Conservation (phyloP, 2,329 filamentous ascomycete species). For the Apiospora koreana region DNA sequence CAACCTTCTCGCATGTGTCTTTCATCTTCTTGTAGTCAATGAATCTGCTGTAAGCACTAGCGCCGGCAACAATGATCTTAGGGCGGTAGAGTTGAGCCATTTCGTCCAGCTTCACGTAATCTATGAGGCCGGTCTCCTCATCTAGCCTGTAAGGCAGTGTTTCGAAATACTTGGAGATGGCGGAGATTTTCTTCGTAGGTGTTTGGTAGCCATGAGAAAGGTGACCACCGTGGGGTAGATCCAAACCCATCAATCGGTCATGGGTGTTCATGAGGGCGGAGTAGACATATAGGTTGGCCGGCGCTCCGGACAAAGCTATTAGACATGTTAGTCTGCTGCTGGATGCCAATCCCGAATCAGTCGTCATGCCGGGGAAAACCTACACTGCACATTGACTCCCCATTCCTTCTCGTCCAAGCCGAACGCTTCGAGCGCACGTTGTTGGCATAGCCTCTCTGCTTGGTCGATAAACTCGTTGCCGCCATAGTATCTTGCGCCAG, state of each 20-base stretch:
- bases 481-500: conserved; percentile 93
- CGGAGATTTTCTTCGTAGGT: conserved; percentile 92
- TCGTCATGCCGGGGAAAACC: conserved; percentile 2
- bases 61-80: conserved; percentile 93
- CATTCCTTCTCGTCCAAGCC: conserved; percentile 81
- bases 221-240: conserved; percentile 94
- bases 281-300: conserved; percentile 88
- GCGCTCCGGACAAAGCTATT: conserved; percentile 72
- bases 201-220: conserved; percentile 97
- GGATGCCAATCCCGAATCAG: conserved; percentile 20
- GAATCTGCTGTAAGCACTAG: conserved; percentile 91
- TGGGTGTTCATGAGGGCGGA: conserved; percentile 90
- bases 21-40: conserved; percentile 96
- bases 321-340: conserved; percentile 14
- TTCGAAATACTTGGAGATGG: conserved; percentile 98
- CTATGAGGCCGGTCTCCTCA: conserved; percentile 87
- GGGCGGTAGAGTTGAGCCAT: conserved; percentile 87
- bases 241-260: conserved; percentile 94
- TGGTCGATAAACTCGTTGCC: conserved; percentile 96
- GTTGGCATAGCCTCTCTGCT: conserved; percentile 85
- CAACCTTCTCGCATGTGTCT: conserved; percentile 85
- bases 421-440: conserved; percentile 86
- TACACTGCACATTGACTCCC: conserved; percentile 91
- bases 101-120: conserved; percentile 90
- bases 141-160: conserved; percentile 93